Base-by-base conservation (phyloP, 805 yeast genomes). In the Candida easanensis region DNA sequence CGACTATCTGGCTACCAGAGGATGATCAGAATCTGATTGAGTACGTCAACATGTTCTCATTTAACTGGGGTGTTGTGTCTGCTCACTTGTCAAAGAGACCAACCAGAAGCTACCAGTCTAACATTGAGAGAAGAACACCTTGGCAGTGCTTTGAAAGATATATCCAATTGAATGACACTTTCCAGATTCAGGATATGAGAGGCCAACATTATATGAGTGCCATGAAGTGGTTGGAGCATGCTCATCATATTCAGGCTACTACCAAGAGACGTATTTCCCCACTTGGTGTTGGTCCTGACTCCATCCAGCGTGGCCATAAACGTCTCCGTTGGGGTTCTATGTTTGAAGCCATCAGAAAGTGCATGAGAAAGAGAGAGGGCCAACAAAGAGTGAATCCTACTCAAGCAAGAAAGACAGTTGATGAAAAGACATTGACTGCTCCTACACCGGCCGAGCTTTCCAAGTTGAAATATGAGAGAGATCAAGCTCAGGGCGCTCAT, bases 61-160 rank as follows among this genome's bases (percentile, higher is more conserved):
- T 88, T 68, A 93, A 93, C 60, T 93, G 99, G 99, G 89, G 83
- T 48, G 75, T 90, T 39, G 88, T 93, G 18, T 80, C 97, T 3
- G 85, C 90, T 6, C 87, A 85, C 58, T 68, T 93, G 61, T 75
- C 84, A 35, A 74, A 82, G 2, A 71, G 75, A 39, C 77, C 88
- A 3, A 77, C 88, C 0, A 73, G 79, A 50, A 77, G 83, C 13
- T 89, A 88, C 61, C 77, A 81, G 30, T 85, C 98, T 1, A 89
- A 88, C 57, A 88, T 89, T 44, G 98, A 93, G 63, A 77, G 97
- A 57, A 76, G 99, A 57, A 93, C 98, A 0, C 95, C 99, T 0
- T 93, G 99, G 99, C 98, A 91, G 62, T 91, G 98, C 62, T 93
- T 93, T 68, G 99, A 93, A 64, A 71, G 99, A 52, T 93, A 91